Conservation (phyloP, 768 basidiomycete genomes). For the Pluteus cervinus region DNA sequence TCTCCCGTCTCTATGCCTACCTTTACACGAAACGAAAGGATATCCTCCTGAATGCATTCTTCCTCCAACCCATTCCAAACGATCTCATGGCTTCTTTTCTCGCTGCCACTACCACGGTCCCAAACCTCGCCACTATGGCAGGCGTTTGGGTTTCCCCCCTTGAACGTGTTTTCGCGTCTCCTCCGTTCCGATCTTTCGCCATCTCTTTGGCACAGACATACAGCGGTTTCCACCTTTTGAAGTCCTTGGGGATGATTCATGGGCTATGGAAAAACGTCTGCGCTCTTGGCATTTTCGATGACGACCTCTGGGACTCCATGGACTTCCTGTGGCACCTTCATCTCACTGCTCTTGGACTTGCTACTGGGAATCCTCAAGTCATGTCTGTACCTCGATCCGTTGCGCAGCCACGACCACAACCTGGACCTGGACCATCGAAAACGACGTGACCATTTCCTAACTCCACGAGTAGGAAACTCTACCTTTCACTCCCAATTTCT, state of each 20-base stretch:
- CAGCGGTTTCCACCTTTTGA: conserved; percentile 40
- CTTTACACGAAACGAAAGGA: conserved; percentile 57
- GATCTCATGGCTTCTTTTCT: too few species aligned
- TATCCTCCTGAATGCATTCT: conserved; percentile 45
- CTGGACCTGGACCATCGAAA: background rate
- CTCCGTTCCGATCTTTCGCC: conserved; percentile 20
- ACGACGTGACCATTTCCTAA: background rate
- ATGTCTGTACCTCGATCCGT: conserved; percentile 8
- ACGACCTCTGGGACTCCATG: conserved; percentile 59
- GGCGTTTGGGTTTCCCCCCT: too few species aligned
- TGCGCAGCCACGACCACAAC: background rate
- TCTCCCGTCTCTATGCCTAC: conserved; percentile 53
- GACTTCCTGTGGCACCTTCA: conserved; percentile 65
- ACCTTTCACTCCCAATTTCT: too few species aligned
- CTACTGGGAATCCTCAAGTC: conserved; percentile 30
- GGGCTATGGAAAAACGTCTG: conserved; percentile 72
- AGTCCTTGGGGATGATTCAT: conserved; percentile 42
- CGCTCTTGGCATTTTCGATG: conserved; percentile 63
- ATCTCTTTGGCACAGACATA: conserved; percentile 31
- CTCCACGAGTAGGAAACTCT: too few species aligned
- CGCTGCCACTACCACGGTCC: too few species aligned
- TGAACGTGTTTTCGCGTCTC: too few species aligned
- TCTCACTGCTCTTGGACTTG: conserved; percentile 51
- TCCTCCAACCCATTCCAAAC: too few species aligned
- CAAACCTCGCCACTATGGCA: too few species aligned